Evolutionary conservation across 2,329 filamentous ascomycete species (phyloP).

Genomic region (Aspergillus piperis): DNA sequence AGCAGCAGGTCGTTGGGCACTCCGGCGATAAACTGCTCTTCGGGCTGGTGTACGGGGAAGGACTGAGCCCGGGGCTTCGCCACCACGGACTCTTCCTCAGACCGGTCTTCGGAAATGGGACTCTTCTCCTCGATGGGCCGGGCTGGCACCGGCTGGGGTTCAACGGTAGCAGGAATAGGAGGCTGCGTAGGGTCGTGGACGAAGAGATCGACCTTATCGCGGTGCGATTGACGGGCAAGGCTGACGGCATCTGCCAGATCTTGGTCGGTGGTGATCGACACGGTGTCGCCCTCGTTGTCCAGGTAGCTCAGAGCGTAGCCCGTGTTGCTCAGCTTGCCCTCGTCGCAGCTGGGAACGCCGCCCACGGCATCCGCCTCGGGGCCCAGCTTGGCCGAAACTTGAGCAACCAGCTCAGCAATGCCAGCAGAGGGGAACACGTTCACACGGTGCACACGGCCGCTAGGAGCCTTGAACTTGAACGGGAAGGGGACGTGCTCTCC

Average conservation of each 20-base stretch:
- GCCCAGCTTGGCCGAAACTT: slow-evolving; percentile 82
- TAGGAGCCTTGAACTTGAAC: slow-evolving; percentile 99
- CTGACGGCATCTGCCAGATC: slow-evolving; percentile 88
- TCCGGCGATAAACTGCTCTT: slow-evolving; percentile 81
- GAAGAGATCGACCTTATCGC: slow-evolving; percentile 95
- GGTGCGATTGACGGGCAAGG: slow-evolving; percentile 72
- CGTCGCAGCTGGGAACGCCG: slow-evolving; percentile 73
- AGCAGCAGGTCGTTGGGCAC: slow-evolving; percentile 92
- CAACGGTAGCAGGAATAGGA: slow-evolving; percentile 67
- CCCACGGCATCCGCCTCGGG: slow-evolving; percentile 80
- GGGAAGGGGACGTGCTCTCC: slow-evolving; percentile 78
- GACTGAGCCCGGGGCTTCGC: slow-evolving; percentile 48
- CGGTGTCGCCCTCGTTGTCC: slow-evolving; percentile 94
- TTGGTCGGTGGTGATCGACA: slow-evolving; percentile 94
- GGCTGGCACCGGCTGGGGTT: slow-evolving; percentile 57
- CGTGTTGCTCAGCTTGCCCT: slow-evolving; percentile 72
- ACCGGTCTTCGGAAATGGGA: slow-evolving; percentile 54
- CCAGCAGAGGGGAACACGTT: slow-evolving; percentile 81
- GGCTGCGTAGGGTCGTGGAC: slow-evolving; percentile 91
- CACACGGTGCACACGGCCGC: slow-evolving; percentile 87
- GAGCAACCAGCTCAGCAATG: slow-evolving; percentile 73
- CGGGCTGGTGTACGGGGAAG: slow-evolving; percentile 53
- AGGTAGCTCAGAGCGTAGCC: slow-evolving; percentile 95
- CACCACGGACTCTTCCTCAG: slow-evolving; percentile 45
- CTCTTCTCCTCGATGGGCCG: slow-evolving; percentile 51